Evolutionary conservation across 2,329 filamentous ascomycete species (phyloP).

Genomic region (Stagonosporopsis chrysanthemi): DNA sequence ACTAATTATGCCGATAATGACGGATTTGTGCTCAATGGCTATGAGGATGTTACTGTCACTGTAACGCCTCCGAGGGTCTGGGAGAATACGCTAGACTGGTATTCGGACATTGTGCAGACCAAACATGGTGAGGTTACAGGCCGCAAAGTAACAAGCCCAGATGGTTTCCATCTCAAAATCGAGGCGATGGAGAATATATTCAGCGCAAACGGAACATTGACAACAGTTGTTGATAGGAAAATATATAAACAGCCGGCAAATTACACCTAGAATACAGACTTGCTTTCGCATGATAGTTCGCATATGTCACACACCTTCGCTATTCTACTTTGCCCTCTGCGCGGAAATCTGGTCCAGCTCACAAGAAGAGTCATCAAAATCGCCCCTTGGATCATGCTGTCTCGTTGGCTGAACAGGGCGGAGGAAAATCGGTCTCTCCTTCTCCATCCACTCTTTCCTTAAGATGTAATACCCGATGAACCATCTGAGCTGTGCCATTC

Average conservation of each 20-base stretch:
- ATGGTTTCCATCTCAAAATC: conserved; percentile 52
- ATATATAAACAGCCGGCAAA: conserved; percentile 52
- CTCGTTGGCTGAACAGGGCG: not conserved
- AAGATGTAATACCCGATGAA: conserved; percentile 44
- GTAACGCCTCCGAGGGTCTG: conserved; percentile 18
- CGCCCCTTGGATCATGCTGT: not conserved
- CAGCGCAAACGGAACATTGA: conserved; percentile 52
- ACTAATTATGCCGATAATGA: conserved; percentile 50
- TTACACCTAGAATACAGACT: conserved; percentile 29
- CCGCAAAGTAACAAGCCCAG: conserved; percentile 51
- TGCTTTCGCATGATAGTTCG: too few species aligned
- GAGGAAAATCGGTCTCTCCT: not conserved
- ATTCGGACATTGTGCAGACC: conserved; percentile 47
- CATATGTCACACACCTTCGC: not conserved
- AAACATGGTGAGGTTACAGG: conserved; percentile 38
- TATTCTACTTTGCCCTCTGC: not conserved
- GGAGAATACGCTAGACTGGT: conserved; percentile 48
- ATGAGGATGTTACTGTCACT: conserved; percentile 45
- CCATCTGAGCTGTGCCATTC: conserved; percentile 40
- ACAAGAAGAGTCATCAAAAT: not conserved
- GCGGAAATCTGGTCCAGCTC: not conserved
- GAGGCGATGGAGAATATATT: conserved; percentile 53
- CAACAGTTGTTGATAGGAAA: conserved; percentile 49
- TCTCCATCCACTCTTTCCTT: not conserved
- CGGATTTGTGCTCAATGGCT: conserved; percentile 42